Evolutionary conservation across 345 rosid genomes (phyloP).

Genomic region (Crucihimalaya himalaica): DNA sequence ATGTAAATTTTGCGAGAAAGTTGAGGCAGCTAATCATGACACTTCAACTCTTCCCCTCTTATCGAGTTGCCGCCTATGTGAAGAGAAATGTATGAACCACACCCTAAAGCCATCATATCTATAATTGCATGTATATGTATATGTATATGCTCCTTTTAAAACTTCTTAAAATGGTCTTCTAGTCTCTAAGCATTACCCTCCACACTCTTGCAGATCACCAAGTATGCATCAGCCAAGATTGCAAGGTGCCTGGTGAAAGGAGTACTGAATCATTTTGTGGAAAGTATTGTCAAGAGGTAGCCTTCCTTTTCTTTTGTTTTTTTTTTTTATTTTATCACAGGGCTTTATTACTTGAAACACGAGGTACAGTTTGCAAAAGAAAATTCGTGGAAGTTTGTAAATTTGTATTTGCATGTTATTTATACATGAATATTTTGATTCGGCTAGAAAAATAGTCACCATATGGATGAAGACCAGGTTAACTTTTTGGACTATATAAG

Average conservation of each 20-base stretch:
- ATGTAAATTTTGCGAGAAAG: constrained; percentile 78
- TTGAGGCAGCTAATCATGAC: constrained; percentile 44
- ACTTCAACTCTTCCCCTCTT: constrained; percentile 36
- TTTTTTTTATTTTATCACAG: constrained; percentile 43
- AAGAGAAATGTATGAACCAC: constrained; percentile 73
- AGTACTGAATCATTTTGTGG: constrained; percentile 65
- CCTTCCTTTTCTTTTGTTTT: constrained; percentile 23
- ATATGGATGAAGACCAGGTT: background rate
- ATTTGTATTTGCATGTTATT: background rate
- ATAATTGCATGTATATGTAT: background rate
- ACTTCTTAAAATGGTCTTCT: constrained; percentile 16
- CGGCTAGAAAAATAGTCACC: background rate
- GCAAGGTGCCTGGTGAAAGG: constrained; percentile 38
- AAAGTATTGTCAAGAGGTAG: constrained; percentile 81
- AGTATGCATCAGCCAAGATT: constrained; percentile 51
- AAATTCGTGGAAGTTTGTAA: background rate
- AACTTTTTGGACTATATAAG: background rate
- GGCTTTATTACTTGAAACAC: constrained; percentile 7
- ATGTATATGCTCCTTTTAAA: constrained; percentile 13
- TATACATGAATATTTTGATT: constrained; percentile 5
- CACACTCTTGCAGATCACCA: constrained; percentile 68
- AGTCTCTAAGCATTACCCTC: constrained; percentile 25
- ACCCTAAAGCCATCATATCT: background rate
- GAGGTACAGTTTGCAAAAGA: background rate
- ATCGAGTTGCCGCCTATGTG: constrained; percentile 60